Evolutionary conservation across 2,329 filamentous ascomycete species (phyloP).

Genomic region (Fusarium secorum): DNA sequence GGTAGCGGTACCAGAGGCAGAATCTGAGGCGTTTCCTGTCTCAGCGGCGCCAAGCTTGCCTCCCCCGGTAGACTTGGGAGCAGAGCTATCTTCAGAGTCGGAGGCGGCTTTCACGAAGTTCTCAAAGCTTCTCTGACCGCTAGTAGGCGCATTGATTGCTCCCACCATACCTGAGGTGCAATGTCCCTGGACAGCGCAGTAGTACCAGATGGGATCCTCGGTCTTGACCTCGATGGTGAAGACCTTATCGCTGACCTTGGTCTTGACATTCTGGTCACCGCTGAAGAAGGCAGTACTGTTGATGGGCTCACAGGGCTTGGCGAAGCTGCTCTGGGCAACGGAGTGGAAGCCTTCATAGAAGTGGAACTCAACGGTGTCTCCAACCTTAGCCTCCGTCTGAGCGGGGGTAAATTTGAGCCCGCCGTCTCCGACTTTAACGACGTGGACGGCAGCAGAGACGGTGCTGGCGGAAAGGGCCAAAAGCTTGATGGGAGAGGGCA

Average conservation of each 20-base stretch:
- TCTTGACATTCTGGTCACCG: conserved; percentile 22
- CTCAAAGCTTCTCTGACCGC: conserved; percentile 23
- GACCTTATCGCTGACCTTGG: conserved; percentile 25
- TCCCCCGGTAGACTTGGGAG: conserved; percentile 33
- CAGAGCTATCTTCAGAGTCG: conserved; percentile 19
- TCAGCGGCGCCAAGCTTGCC: conserved; percentile 26
- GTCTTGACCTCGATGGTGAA: conserved; percentile 43
- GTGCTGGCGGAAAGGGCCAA: conserved; percentile 17
- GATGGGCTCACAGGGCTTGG: conserved; percentile 65
- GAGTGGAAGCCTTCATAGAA: conserved; percentile 64
- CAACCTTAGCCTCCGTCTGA: conserved; percentile 58
- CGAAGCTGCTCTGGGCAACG: conserved; percentile 67
- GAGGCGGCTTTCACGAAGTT: conserved; percentile 25
- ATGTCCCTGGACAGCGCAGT: conserved; percentile 67
- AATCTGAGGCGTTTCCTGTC: conserved; percentile 17
- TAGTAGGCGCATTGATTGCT: conserved; percentile 46
- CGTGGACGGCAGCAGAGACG: conserved; percentile 27
- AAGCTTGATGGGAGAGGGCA: conserved; percentile 23
- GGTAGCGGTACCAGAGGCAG: conserved; percentile 12
- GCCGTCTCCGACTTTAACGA: conserved; percentile 38
- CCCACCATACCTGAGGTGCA: conserved; percentile 66
- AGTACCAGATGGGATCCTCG: conserved; percentile 68
- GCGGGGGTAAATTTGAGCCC: conserved; percentile 60
- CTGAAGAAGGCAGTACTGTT: conserved; percentile 57
- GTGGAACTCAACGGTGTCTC: conserved; percentile 57